Conservation (phyloP, 192 early-diverging fungal species). For the Funneliformis geosporum region DNA sequence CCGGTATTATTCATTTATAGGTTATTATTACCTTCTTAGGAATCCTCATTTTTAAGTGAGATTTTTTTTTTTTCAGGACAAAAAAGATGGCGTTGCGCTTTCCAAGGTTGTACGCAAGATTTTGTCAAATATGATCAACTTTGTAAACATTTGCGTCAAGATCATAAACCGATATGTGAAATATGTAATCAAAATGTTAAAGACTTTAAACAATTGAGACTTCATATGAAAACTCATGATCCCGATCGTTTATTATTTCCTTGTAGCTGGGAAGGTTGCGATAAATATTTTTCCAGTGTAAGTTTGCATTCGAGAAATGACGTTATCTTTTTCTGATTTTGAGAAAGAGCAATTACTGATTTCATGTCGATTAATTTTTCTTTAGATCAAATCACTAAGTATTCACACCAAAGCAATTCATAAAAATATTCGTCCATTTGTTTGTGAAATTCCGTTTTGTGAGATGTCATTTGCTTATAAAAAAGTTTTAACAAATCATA, state of each 20-base stretch:
- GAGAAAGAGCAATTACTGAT: not conserved
- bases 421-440: not conserved
- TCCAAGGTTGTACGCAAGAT: slow-evolving; percentile 5
- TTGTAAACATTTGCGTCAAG: slow-evolving; percentile 10
- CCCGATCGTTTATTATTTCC: slow-evolving; percentile 23
- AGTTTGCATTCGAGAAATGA: not conserved
- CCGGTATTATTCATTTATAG: not conserved
- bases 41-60: too few relatives aligned
- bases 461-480: not conserved
- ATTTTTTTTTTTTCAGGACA: not conserved
- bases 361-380: not conserved
- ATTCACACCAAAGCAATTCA: not conserved
- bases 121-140: slow-evolving; percentile 12
- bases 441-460: not conserved
- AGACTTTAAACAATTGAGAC: not conserved
- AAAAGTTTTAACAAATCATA: not conserved
- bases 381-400: not conserved
- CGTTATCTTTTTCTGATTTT: not conserved
- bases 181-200: slow-evolving; percentile 16
- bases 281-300: slow-evolving; percentile 26
- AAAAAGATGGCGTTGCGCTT: slow-evolving; percentile 8
- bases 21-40: not conserved
- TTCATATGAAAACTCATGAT: slow-evolving; percentile 9
- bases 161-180: slow-evolving; percentile 15
- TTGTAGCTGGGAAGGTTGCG: slow-evolving; percentile 28